Conservation (phyloP, 2,329 filamentous ascomycete genomes). For the Diplodia seriata region DNA sequence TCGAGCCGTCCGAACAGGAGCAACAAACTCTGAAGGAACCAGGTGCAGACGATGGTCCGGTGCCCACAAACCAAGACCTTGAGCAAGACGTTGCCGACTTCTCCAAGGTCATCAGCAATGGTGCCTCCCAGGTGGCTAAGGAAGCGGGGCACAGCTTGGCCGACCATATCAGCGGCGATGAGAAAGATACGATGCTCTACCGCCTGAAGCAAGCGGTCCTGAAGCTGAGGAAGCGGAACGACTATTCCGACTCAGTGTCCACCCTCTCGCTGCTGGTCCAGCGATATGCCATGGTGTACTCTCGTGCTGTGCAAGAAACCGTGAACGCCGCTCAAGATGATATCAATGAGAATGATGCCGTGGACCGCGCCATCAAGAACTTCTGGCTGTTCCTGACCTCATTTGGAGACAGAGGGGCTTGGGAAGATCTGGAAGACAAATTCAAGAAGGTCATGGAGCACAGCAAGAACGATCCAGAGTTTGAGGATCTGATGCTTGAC, state of each 20-base stretch:
- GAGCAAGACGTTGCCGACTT: constrained; percentile 55
- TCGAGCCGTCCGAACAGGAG: constrained; percentile 72
- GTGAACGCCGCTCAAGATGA: constrained; percentile 72
- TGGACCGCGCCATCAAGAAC: constrained; percentile 77
- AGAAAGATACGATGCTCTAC: constrained; percentile 74
- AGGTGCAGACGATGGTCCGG: constrained; percentile 57
- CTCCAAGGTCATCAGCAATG: constrained; percentile 54
- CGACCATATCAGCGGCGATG: constrained; percentile 74
- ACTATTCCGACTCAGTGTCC: constrained; percentile 87
- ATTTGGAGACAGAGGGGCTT: constrained; percentile 76
- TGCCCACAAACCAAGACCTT: constrained; percentile 68
- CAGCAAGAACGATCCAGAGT: constrained; percentile 78
- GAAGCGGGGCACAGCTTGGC: constrained; percentile 74
- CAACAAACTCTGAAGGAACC: constrained; percentile 61
- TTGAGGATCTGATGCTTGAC: constrained; percentile 77
- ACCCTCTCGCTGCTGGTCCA: constrained; percentile 77
- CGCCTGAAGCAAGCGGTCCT: constrained; percentile 78
- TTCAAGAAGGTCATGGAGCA: constrained; percentile 77
- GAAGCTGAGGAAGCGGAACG: constrained; percentile 75
- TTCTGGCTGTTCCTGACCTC: constrained; percentile 82
- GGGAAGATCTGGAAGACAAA: constrained; percentile 74
- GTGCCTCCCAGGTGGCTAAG: constrained; percentile 55
- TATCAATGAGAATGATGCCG: constrained; percentile 73
- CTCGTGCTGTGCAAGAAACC: constrained; percentile 72
- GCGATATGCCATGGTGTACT: constrained; percentile 79